Percentiles rank a stretch among this genome's conserved stretches.
phyloP scores from a whole-genome alignment of 805 yeast species.

The Nakazawaea ernobii region DNA sequence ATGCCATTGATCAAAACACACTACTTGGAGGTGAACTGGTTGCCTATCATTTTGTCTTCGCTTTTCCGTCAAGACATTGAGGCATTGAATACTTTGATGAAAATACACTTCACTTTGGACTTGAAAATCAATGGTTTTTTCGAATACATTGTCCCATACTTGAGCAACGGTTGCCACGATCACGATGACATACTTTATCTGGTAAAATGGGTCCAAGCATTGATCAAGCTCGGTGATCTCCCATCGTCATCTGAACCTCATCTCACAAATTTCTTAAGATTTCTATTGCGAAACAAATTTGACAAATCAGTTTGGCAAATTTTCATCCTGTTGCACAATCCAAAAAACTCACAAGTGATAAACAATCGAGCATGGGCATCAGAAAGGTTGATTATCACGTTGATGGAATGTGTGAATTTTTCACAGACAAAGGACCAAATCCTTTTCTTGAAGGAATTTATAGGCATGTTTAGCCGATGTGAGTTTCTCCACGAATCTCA shows the following conservation, averaged over 20 bases:
- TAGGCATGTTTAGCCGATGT: not conserved
- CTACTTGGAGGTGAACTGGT: constrained; percentile 4
- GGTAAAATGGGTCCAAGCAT: constrained; percentile 5
- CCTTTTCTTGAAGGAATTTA: not conserved
- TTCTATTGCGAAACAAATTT: constrained; percentile 38
- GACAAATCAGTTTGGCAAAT: constrained; percentile 39
- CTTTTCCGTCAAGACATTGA: not conserved
- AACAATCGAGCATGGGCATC: not conserved
- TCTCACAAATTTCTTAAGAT: not conserved
- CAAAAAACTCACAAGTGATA: not conserved
- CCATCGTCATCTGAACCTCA: not conserved
- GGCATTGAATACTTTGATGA: constrained; percentile 3
- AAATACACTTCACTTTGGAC: constrained; percentile 3
- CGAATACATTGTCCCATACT: constrained; percentile 3
- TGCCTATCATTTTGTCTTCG: constrained; percentile 1
- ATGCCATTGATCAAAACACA: not conserved
- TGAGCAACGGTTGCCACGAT: not conserved
- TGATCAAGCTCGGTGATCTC: constrained; percentile 5
- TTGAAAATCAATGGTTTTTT: constrained; percentile 5
- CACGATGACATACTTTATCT: not conserved
- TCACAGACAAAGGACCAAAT: not conserved
- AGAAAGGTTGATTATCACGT: not conserved
- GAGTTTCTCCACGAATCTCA: not conserved
- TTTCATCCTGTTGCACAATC: not conserved
- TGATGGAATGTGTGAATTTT: constrained; percentile 1